phyloP scores from a whole-genome alignment of 169 alveolate species.

The Eimeria nieschulzi region DNA sequence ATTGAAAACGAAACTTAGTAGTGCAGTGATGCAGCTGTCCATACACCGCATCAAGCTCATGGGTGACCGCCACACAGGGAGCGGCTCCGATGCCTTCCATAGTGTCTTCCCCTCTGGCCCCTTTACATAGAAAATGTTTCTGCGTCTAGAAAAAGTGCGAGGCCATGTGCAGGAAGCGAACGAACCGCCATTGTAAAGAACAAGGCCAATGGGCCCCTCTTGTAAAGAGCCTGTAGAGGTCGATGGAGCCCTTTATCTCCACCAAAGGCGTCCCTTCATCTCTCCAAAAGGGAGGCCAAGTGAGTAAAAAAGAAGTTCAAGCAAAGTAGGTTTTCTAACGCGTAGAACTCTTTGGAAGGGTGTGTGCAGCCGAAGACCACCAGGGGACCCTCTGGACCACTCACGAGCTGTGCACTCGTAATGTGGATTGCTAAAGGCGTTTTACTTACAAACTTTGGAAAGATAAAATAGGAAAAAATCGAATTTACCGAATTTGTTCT shows the following conservation, averaged over 20 bases:
- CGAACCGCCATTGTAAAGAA: slow-evolving; percentile 32
- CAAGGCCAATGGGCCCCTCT: slow-evolving; percentile 59
- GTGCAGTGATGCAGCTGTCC: not conserved
- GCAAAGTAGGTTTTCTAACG: no score
- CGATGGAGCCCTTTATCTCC: slow-evolving; percentile 4
- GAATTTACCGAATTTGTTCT: no score
- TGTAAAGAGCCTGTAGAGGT: not conserved
- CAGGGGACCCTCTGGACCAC: no score
- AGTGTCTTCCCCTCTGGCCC: not conserved
- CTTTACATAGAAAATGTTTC: not conserved
- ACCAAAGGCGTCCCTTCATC: slow-evolving; percentile 16
- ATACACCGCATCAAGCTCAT: not conserved
- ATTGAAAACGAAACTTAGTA: not conserved
- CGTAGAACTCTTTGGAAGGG: no score
- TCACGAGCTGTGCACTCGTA: no score
- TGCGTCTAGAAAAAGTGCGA: not conserved
- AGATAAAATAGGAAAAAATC: no score
- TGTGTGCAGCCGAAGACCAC: no score
- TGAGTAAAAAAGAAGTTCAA: no score
- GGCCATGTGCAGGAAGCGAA: not conserved
- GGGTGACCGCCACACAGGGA: not conserved
- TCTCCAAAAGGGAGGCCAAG: slow-evolving; percentile 22
- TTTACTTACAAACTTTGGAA: no score
- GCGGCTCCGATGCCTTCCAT: not conserved
- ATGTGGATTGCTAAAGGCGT: no score